Conservation (phyloP, 2,329 filamentous ascomycete genomes). For the Sporothrix globosa region DNA sequence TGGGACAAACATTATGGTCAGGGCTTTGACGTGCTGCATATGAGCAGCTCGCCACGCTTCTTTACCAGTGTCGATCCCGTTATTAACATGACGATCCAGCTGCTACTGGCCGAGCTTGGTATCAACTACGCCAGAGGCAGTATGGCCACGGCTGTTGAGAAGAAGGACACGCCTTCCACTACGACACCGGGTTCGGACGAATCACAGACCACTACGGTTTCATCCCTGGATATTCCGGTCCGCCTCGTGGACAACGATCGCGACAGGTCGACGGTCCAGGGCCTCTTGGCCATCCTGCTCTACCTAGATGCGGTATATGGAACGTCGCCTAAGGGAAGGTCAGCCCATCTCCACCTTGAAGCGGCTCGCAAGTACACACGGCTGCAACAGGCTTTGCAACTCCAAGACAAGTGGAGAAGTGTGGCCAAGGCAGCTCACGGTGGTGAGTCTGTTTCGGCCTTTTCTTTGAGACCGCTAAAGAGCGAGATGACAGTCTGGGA, state of each 20-base stretch:
- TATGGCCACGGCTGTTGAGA: slow-evolving; percentile 42
- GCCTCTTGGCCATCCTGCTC: slow-evolving; percentile 58
- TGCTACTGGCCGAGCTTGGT: slow-evolving; percentile 56
- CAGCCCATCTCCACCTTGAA: slow-evolving; percentile 36
- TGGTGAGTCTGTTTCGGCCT: neutral
- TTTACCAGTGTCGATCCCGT: slow-evolving; percentile 54
- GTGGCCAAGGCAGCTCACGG: neutral
- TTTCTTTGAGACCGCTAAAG: slow-evolving; percentile 38
- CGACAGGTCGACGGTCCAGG: slow-evolving; percentile 51
- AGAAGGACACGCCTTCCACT: slow-evolving; percentile 36
- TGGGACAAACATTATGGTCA: slow-evolving; percentile 76
- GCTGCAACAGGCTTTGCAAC: slow-evolving; percentile 49
- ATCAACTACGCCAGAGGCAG: slow-evolving; percentile 54
- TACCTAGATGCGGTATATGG: slow-evolving; percentile 63
- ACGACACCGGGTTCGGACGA: neutral
- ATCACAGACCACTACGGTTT: slow-evolving; percentile 34
- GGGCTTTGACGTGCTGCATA: slow-evolving; percentile 83
- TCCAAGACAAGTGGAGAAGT: slow-evolving; percentile 47
- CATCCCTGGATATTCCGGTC: slow-evolving; percentile 40
- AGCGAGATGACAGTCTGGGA: slow-evolving; percentile 50
- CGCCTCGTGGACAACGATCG: slow-evolving; percentile 61
- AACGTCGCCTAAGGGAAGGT: slow-evolving; percentile 37
- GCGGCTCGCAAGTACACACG: slow-evolving; percentile 47
- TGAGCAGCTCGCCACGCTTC: slow-evolving; percentile 55
- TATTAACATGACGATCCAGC: slow-evolving; percentile 53